Conservation (phyloP, 495 filamentous ascomycete species). For the Gamarada debralockiae region DNA sequence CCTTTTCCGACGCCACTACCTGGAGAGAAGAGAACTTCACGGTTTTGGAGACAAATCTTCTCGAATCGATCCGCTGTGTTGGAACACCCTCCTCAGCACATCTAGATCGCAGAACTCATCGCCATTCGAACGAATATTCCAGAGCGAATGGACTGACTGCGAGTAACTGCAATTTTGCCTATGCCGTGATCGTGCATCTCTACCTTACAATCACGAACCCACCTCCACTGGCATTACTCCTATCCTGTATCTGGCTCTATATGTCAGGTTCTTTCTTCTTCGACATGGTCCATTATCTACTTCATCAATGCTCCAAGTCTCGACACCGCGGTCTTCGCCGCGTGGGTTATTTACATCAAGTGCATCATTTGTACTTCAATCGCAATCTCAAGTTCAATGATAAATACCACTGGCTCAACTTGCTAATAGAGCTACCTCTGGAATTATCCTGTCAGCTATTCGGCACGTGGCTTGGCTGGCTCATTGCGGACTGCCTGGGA, state of each 20-base stretch:
- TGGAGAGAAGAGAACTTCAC: too few relatives aligned
- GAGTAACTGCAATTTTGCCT: too few relatives aligned
- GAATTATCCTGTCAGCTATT: conserved; percentile 13
- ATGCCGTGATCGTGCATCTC: too few relatives aligned
- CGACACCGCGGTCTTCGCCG: conserved; percentile 1
- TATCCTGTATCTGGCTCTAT: conserved; percentile 9
- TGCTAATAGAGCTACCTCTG: conserved; percentile 5
- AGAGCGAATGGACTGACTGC: too few relatives aligned
- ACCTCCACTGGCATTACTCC: not conserved
- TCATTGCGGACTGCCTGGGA: not conserved
- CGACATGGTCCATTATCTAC: conserved; percentile 7
- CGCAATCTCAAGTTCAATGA: conserved; percentile 13
- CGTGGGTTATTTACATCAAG: conserved; percentile 13
- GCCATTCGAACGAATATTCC: too few relatives aligned
- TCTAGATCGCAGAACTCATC: too few relatives aligned
- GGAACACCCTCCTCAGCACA: too few relatives aligned
- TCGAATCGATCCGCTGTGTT: too few relatives aligned
- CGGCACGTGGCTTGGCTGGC: conserved; percentile 5
- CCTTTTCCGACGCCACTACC: too few relatives aligned
- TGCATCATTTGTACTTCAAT: conserved; percentile 19
- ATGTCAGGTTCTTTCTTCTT: conserved; percentile 11
- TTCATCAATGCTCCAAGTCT: conserved; percentile 13
- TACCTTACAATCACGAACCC: too few relatives aligned
- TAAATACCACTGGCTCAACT: conserved; percentile 6
- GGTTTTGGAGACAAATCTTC: too few relatives aligned